Evolutionary conservation across 208 protist genomes (phyloP).

Genomic region (Crithidia mellificae): DNA sequence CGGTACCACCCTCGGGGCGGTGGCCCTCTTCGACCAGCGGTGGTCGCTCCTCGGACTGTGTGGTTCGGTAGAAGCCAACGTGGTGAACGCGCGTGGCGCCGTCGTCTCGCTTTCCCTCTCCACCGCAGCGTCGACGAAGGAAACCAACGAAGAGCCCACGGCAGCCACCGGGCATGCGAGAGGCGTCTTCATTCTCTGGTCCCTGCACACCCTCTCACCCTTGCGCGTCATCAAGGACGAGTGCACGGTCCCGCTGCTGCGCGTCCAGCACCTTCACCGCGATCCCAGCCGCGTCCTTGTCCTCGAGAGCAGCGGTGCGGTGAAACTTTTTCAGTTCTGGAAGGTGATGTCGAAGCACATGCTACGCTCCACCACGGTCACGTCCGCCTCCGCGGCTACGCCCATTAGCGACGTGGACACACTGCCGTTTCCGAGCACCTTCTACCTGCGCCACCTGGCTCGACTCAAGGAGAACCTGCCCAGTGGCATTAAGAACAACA

Average conservation of each 20-base stretch:
- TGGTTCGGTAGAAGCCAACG: conserved; percentile 20
- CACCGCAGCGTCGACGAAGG: background rate
- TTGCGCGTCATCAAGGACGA: conserved; percentile 59
- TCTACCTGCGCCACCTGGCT: conserved; percentile 23
- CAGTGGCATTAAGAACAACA: background rate
- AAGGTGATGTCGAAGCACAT: conserved; percentile 49
- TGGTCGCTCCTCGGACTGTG: conserved; percentile 29
- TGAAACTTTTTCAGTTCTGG: conserved; percentile 55
- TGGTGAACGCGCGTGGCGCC: conserved; percentile 36
- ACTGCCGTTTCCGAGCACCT: conserved; percentile 30
- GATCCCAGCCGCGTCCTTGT: conserved; percentile 43
- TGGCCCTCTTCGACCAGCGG: conserved; percentile 54
- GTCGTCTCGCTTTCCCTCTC: conserved; percentile 56
- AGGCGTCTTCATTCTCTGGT: conserved; percentile 54
- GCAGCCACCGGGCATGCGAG: conserved; percentile 50
- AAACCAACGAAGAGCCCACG: conserved; percentile 21
- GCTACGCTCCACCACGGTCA: conserved; percentile 45
- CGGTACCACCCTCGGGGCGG: conserved; percentile 63
- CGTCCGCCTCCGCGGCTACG: conserved; percentile 10
- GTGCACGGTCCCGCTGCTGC: conserved; percentile 43
- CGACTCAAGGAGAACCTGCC: conserved; percentile 16
- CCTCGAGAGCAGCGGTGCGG: conserved; percentile 42
- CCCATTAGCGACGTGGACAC: conserved; percentile 48
- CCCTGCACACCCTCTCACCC: conserved; percentile 37
- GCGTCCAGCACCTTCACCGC: conserved; percentile 36